Evolutionary conservation across 202 grass and related monocot species (phyloP).

Genomic region (Bolboschoenoplectus hybrid): DNA sequence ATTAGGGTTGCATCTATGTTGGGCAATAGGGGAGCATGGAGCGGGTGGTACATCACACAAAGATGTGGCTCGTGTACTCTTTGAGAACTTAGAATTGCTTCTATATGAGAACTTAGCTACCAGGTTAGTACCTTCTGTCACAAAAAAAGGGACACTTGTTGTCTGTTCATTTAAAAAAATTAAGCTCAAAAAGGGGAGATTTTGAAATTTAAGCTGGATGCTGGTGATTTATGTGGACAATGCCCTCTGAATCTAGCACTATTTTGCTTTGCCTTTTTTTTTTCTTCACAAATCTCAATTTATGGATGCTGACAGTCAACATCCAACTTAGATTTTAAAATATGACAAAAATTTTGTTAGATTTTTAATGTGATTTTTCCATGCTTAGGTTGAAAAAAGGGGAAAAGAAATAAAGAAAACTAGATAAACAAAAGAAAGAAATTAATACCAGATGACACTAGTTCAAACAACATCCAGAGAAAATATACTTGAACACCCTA

Average conservation of each 20-base stretch:
- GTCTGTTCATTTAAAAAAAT: neutral
- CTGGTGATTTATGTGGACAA: neutral
- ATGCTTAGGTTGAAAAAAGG: neutral
- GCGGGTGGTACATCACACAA: slow-evolving; percentile 73
- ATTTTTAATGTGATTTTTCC: neutral
- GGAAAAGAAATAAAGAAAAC: too few species aligned
- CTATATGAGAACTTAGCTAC: slow-evolving; percentile 92
- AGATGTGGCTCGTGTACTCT: slow-evolving; percentile 87
- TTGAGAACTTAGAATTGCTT: slow-evolving; percentile 90
- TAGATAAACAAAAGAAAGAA: neutral
- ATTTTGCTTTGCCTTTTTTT: neutral
- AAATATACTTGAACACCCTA: neutral
- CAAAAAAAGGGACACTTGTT: neutral
- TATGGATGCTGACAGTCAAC: neutral
- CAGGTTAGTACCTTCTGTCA: slow-evolving; percentile 50
- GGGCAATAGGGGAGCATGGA: slow-evolving; percentile 92
- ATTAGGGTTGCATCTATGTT: slow-evolving; percentile 89
- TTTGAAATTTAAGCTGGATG: slow-evolving; percentile 1
- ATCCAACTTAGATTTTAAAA: slow-evolving; percentile 14
- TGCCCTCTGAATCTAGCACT: neutral
- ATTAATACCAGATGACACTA: neutral
- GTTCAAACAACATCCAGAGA: neutral
- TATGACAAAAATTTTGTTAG: neutral
- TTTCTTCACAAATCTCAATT: neutral
- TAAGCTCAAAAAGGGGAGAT: neutral